A percentile compares a stretch with the other conserved stretches of the same genome.
phyloP scores from a whole-genome alignment of 257 asterid species.

The Haberlea rhodopensis region DNA sequence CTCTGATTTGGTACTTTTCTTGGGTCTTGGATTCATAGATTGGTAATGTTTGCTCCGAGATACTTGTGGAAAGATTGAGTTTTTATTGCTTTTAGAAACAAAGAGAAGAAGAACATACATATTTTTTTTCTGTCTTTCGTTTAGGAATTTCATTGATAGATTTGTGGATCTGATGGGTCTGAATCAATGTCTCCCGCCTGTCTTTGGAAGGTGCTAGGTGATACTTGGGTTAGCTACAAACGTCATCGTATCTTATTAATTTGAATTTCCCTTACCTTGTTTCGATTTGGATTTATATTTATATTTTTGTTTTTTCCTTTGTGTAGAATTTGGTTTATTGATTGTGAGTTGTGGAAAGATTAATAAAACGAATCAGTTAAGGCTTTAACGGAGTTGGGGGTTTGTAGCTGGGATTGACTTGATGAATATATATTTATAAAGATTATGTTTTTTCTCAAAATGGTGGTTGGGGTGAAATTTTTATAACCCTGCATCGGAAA shows the following conservation, averaged over 20 bases:
- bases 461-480: constrained; percentile 35
- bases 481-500: constrained; percentile 18
- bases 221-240: constrained; percentile 52
- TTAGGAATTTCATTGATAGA: constrained; percentile 18
- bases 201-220: constrained; percentile 39
- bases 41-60: constrained; percentile 51
- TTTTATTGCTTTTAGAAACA: constrained; percentile 8
- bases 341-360: constrained; percentile 26
- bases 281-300: not conserved
- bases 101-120: constrained; percentile 21
- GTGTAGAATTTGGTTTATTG: constrained; percentile 27
- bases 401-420: constrained; percentile 36
- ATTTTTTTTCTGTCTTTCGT: constrained; percentile 22
- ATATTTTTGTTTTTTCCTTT: constrained; percentile 12
- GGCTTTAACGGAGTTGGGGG: constrained; percentile 32
- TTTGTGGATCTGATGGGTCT: constrained; percentile 41
- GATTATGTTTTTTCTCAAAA: constrained; percentile 31
- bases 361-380: constrained; percentile 24
- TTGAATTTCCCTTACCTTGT: not conserved
- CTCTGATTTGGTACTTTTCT: constrained; percentile 88
- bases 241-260: constrained; percentile 31
- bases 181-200: constrained; percentile 38
- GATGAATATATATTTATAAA: constrained; percentile 20
- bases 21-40: constrained; percentile 97
- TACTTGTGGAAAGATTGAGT: constrained; percentile 19